phyloP scores from a whole-genome alignment of 2,329 filamentous ascomycete species.

The Pyrenophora teres region DNA sequence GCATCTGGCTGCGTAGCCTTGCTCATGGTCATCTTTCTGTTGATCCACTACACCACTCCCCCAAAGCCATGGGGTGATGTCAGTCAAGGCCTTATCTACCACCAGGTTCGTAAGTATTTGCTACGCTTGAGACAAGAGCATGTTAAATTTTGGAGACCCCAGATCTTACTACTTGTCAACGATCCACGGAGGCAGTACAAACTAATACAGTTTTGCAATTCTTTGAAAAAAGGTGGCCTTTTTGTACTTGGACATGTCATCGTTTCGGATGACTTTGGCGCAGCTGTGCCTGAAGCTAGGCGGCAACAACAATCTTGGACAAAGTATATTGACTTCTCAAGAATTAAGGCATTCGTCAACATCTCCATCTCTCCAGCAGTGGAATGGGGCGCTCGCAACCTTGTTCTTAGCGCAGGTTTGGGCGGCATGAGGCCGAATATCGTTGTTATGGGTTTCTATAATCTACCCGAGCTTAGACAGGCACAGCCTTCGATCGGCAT shows the following conservation, averaged over 20 bases:
- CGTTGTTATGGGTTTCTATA: constrained; percentile 78
- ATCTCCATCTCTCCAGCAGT: constrained; percentile 80
- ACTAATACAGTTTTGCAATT: constrained; percentile 89
- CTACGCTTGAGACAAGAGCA: constrained; percentile 83
- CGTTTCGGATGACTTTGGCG: constrained; percentile 79
- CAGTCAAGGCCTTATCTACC: constrained; percentile 85
- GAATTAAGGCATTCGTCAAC: constrained; percentile 88
- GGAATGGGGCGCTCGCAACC: constrained; percentile 83
- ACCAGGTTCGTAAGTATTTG: constrained; percentile 85
- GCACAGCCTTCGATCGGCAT: constrained; percentile 63
- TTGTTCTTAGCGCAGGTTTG: constrained; percentile 79
- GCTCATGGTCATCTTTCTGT: constrained; percentile 74
- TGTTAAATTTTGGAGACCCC: constrained; percentile 91
- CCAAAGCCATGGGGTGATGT: constrained; percentile 92
- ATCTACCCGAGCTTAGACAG: constrained; percentile 74
- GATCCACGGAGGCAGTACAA: constrained; percentile 80
- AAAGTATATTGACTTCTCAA: constrained; percentile 83
- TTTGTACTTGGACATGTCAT: constrained; percentile 89
- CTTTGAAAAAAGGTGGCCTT: constrained; percentile 82
- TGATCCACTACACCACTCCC: constrained; percentile 84
- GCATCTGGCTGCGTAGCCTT: constrained; percentile 75
- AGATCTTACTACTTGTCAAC: constrained; percentile 83
- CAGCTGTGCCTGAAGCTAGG: constrained; percentile 78
- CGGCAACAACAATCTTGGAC: constrained; percentile 82
- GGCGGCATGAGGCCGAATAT: constrained; percentile 91